Percentiles rank a stretch among this genome's conserved stretches.
These are phyloP conservation scores for Pholiota adiposa DNA, from an alignment of 1,284 basidiomycete genomes.

Conservation along the genomic window DNA sequence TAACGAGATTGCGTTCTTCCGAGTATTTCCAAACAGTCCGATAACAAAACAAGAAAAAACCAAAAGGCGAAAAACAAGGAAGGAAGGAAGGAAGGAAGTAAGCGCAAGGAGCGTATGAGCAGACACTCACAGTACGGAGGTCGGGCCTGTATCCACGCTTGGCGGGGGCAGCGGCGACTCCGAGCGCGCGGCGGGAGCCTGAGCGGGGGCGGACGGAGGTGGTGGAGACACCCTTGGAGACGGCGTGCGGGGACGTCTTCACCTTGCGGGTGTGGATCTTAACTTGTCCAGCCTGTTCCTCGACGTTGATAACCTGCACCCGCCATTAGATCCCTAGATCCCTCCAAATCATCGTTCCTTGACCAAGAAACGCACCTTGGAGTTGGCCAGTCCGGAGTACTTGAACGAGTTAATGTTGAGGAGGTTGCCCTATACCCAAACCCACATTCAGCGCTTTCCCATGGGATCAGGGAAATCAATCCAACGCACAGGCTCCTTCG, in stretches of 20 bases:
- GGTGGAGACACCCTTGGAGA: constrained; percentile 51
- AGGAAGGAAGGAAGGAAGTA: constrained; percentile 19
- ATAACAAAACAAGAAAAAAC: not conserved
- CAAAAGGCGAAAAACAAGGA: constrained; percentile 19
- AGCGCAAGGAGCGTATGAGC: constrained; percentile 4
- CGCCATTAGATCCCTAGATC: not conserved
- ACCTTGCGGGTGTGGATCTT: constrained; percentile 74
- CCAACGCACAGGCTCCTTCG: constrained; percentile 77
- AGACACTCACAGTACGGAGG: constrained; percentile 74
- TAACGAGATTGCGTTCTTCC: constrained; percentile 69
- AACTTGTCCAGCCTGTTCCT: constrained; percentile 63
- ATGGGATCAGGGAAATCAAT: no score
- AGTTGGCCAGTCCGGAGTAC: constrained; percentile 86
- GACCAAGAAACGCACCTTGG: constrained; percentile 70
- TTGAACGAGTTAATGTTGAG: constrained; percentile 87
- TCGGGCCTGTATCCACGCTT: constrained; percentile 84
- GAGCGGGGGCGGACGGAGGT: constrained; percentile 72
- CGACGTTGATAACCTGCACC: constrained; percentile 68
- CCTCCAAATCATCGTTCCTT: not conserved
- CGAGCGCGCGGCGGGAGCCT: constrained; percentile 75
- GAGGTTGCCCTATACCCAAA: constrained; percentile 73
- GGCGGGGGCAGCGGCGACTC: constrained; percentile 68
- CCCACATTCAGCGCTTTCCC: constrained; percentile 12
- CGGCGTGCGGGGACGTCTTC: constrained; percentile 60
- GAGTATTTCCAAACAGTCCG: not conserved